Evolutionary conservation across 768 basidiomycete species (phyloP), one percentile per base, ranked within the genome.

Genomic region (Phaeotremella skinneri): DNA sequence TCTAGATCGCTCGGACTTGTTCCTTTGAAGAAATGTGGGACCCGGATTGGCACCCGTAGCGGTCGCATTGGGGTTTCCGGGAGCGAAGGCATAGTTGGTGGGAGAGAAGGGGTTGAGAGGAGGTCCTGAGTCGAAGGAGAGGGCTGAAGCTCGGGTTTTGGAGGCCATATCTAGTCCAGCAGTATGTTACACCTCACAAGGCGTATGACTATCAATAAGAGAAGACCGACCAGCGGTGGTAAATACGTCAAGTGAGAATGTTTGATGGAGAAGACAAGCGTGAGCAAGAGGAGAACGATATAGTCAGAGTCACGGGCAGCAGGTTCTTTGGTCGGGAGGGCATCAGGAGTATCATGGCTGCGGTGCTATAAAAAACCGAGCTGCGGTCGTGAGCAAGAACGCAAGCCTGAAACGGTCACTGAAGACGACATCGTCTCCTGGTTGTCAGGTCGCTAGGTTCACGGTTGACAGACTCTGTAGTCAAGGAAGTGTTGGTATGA

Each of bases 1-100:
- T 51, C 92, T 81, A 62, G 80, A 78, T 62, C 89, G 83, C 80
- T 96, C 93, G 0, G 87, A 83, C 80, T 87, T 90, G 79, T 94
- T 94, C 67, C 91, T 84, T 73, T 85, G 85, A 21, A 94, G 82
- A 70, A 87, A 81, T 29, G 74, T 72, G 3, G 82, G 79, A 29
- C 73, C 76, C 4, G 49, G 49, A 4, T 16, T 9, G 20, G 7
- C 45, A 20, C 25, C 25, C 4, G 26, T 52, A 6, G 4, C 6
- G n/a, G 39, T n/a, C 14, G 23, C 39, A 29, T 45, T 26, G 5
- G 39, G 37, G 26, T 53, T 32, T 7, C 20, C 42, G 23, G 29
- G 27, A 21, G 47, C 14, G 37, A 61, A 61, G 6, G 58, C 55
- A n/a, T 61, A 58, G 39, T 27, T 30, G 32, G 25, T 50, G 9